Evolutionary conservation across 73 alveolate genomes (phyloP), one percentile per base, ranked within the genome.

Genomic region (Paramecium bursaria): DNA sequence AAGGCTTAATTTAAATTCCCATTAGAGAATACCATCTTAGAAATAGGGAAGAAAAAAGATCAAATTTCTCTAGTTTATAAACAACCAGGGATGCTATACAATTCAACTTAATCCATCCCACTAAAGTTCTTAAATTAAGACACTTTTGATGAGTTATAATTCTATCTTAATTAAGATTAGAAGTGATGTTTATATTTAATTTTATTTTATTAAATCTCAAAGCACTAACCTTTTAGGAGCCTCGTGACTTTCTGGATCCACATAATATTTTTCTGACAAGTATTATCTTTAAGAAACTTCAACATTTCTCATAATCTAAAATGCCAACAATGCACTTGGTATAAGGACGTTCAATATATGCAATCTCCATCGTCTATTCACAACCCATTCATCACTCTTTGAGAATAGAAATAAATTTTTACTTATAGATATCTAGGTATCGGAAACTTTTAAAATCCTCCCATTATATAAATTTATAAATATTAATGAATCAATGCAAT

Each of bases 1-100:
- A 39, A 67, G 82, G 82, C 82, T 9, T n/a, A 42, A 2, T 31
- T 67, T 17, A 67, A 67, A 39, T 67, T 67, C 44, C 60, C 50
- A 1, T 19, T 67, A 4, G 82, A 67, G 27, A 42, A 67, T 19
- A 67, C 82, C 5, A n/a, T 19, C 14, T 67, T 67, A n/a, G 44
- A 11, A 11, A 11, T 2, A 14, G 44, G 44, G 17, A 42, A 42
- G 6, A 67, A 67, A 3, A 25, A 67, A 67, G 47, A 14, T 17
- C 14, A 11, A 39, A 7, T 39, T 7, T 33, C 44, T 19, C 25
- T 67, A 23, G 82, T 44, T 0, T 53, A 67, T 2, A 5, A 39
- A 17, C 33, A 67, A 17, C 50, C 46, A 35, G 54, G 44, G 14
- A 7, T 3, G 0, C 19, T 14, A 10, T 61, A 61, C 19, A 4